Evolutionary conservation across 192 early-diverging fungal genomes (phyloP).

Genomic region (Jimgerdemannia flammicorona): DNA sequence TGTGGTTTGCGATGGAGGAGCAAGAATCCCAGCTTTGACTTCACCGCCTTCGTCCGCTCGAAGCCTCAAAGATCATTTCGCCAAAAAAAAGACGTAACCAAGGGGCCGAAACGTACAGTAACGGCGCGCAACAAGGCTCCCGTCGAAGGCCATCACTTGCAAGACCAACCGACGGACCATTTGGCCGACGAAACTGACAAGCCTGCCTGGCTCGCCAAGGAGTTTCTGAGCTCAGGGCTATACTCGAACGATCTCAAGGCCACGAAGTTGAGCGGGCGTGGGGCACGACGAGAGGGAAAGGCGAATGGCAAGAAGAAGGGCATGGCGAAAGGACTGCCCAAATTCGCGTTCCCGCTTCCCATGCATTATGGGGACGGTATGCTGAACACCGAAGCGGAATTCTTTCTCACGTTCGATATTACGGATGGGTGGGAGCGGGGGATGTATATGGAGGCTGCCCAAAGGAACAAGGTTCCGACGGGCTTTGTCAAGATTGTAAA

Average conservation of each 20-base stretch:
- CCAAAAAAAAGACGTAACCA: no score
- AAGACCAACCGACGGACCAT: neutral
- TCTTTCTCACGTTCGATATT: slow-evolving; percentile 65
- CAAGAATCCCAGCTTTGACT: slow-evolving; percentile 2
- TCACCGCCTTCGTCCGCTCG: slow-evolving; percentile 1
- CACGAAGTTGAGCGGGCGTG: neutral
- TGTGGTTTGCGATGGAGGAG: slow-evolving; percentile 24
- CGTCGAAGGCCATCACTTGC: neutral
- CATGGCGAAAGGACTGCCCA: neutral
- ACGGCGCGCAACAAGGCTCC: neutral
- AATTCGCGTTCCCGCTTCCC: slow-evolving; percentile 55
- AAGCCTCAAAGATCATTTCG: neutral
- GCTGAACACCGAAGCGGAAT: slow-evolving; percentile 52
- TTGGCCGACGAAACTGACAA: neutral
- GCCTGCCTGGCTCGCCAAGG: slow-evolving; percentile 39
- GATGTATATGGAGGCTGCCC: slow-evolving; percentile 11
- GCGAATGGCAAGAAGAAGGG: neutral
- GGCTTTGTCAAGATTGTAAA: slow-evolving; percentile 49
- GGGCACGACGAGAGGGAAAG: neutral
- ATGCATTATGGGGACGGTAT: slow-evolving; percentile 57
- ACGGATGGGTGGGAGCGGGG: slow-evolving; percentile 39
- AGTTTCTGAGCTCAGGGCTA: slow-evolving; percentile 46
- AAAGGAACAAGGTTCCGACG: slow-evolving; percentile 30
- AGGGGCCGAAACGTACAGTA: no score
- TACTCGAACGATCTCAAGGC: slow-evolving; percentile 39